A percentile compares a stretch with the other conserved stretches of the same genome.
phyloP scores from a whole-genome alignment of 176 grass and related monocot species.

The Chloris gayana region DNA sequence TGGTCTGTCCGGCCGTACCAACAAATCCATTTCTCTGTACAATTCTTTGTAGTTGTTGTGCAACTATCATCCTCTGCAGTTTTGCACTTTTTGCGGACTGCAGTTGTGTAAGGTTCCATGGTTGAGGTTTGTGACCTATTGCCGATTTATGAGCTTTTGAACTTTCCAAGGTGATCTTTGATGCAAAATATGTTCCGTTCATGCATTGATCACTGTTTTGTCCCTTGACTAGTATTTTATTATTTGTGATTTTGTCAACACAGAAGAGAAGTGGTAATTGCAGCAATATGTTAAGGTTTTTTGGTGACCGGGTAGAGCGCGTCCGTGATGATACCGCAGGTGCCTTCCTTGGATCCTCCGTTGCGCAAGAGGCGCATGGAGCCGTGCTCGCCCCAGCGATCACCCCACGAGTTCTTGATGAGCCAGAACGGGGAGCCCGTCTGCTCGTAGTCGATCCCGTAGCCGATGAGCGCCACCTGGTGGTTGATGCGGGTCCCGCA shows the following conservation, averaged over 20 bases:
- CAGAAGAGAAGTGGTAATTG: too few species aligned
- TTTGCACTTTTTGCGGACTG: background rate
- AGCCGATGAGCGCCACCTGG: slow-evolving; percentile 28
- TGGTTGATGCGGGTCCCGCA: slow-evolving; percentile 25
- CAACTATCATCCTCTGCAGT: background rate
- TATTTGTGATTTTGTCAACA: too few species aligned
- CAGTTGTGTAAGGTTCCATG: background rate
- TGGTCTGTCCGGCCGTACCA: background rate
- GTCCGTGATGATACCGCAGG: slow-evolving; percentile 31
- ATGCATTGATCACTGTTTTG: too few species aligned
- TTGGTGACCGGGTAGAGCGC: slow-evolving; percentile 31
- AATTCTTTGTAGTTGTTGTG: slow-evolving; percentile 49
- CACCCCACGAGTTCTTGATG: slow-evolving; percentile 67
- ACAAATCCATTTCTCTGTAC: slow-evolving; percentile 2
- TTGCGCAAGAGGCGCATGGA: slow-evolving; percentile 47
- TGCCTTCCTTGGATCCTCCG: slow-evolving; percentile 30
- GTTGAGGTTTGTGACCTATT: background rate
- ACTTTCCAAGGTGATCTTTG: background rate
- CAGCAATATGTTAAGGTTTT: too few species aligned
- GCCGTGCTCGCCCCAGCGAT: slow-evolving; percentile 53
- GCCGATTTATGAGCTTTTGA: too few species aligned
- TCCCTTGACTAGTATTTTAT: too few species aligned
- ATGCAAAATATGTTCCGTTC: too few species aligned
- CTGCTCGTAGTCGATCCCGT: background rate
- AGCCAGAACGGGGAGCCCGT: slow-evolving; percentile 41